Evolutionary conservation across 805 yeast genomes (phyloP), one percentile per base, ranked within the genome.

Genomic region (Barnettozyma sucrosica): DNA sequence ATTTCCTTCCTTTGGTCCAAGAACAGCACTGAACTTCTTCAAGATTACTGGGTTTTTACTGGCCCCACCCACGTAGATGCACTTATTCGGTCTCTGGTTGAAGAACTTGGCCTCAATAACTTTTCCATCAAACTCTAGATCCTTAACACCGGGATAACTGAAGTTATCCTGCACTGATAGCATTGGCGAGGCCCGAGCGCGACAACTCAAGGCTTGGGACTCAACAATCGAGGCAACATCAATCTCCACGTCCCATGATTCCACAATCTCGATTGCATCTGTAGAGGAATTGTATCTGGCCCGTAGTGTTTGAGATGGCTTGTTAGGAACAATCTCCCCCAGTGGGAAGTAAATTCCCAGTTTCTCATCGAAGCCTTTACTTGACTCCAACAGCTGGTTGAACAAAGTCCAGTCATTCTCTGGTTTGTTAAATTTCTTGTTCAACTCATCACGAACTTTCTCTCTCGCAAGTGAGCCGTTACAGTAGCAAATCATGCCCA

Each of bases 401-500:
- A 85, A 85, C 51, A 72, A 66, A 41, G 71, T 69, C 92, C 92
- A 85, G n/a, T 71, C 67, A 32, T 69, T 64, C 59, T 50, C 2
- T 45, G 53, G 48, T 25, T 49, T 56, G 36, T 61, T 57, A 47
- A 69, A 66, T 55, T 74, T 69, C 36, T 66, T 64, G 58, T 84
- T 85, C 26, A 88, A 51, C 21, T 67, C 70, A 63, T 89, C 83
- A 43, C 93, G 72, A 10, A 89, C 72, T 48, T 74, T 72, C 58
- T 89, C 96, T 53, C 97, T 72, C 0, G 97, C 96, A 43, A 89
- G 68, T 0, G 96, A 77, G 0, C 97, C 97, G 63, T 89, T 89
- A 60, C 95, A 85, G 64, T 89, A 89, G 63, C 97, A 89, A 46
- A 90, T 79, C 97, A 89, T 89, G 20, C 95, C 96, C 97, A 89